phyloP scores from a whole-genome alignment of 1,139 yeast species.

The Lodderomyces orthopsilosis region DNA sequence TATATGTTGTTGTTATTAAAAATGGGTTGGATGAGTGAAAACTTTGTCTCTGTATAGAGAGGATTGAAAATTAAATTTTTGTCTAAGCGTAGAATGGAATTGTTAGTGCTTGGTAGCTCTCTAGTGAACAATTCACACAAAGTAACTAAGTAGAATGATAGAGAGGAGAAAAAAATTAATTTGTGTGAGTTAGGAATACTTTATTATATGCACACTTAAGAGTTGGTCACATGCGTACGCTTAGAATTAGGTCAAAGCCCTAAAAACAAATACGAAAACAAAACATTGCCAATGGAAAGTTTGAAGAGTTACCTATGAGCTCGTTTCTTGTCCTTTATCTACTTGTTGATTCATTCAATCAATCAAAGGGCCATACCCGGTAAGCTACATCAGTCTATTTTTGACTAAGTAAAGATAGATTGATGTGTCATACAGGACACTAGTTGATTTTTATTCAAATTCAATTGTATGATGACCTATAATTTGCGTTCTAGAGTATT shows the following conservation, averaged over 20 bases:
- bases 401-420: neutral
- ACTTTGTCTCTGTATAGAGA: constrained; percentile 1
- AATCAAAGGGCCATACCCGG: neutral
- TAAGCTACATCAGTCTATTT: neutral
- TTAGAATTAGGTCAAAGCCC: neutral
- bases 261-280: neutral
- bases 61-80: constrained; percentile 9
- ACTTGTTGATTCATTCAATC: no score
- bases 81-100: neutral
- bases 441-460: neutral
- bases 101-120: neutral
- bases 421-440: neutral
- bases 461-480: constrained; percentile 39
- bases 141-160: neutral
- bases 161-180: neutral
- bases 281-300: neutral
- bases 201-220: no score
- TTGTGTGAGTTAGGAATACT: neutral
- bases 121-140: neutral
- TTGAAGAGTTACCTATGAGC: no score
- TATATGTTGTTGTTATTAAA: constrained; percentile 5
- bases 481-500: constrained; percentile 53
- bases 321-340: no score
- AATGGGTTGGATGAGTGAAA: constrained; percentile 1
- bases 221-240: neutral